Evolutionary conservation across 306 rosid genomes (phyloP).

Genomic region (Citrullus amarus): DNA sequence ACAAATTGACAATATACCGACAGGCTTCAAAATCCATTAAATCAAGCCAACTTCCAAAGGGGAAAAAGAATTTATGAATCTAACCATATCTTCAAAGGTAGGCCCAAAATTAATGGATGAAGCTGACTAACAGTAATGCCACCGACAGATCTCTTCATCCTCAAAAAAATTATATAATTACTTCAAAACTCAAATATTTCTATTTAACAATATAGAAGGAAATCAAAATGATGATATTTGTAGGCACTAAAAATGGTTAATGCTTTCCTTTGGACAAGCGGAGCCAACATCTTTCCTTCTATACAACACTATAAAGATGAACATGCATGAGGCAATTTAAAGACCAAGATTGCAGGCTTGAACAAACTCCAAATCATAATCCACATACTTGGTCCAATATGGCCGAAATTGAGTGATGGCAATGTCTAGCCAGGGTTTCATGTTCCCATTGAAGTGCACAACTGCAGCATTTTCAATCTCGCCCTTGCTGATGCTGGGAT

Average conservation of each 20-base stretch:
- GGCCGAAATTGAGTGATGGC: constrained; percentile 8
- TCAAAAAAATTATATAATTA: not conserved
- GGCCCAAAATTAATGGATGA: not conserved
- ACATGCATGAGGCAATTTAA: constrained; percentile 9
- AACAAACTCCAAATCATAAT: constrained; percentile 59
- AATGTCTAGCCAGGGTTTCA: constrained; percentile 11
- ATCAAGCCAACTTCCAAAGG: not conserved
- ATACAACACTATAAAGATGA: not conserved
- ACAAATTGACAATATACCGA: not conserved
- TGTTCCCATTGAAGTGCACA: constrained; percentile 8
- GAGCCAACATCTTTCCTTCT: not conserved
- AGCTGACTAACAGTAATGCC: not conserved
- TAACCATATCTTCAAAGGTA: not conserved
- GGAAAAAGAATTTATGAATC: not conserved
- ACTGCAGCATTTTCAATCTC: constrained; percentile 6
- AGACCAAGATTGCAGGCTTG: constrained; percentile 82
- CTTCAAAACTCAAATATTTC: not conserved
- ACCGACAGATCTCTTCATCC: not conserved
- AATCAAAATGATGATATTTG: constrained; percentile 1
- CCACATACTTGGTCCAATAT: constrained; percentile 70
- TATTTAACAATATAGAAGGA: not conserved
- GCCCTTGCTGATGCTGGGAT: not conserved
- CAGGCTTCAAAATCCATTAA: not conserved
- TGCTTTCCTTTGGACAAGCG: constrained; percentile 11
- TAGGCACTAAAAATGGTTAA: not conserved